Evolutionary conservation across 208 protist genomes (phyloP).

Genomic region (Entamoeba histolytica): DNA sequence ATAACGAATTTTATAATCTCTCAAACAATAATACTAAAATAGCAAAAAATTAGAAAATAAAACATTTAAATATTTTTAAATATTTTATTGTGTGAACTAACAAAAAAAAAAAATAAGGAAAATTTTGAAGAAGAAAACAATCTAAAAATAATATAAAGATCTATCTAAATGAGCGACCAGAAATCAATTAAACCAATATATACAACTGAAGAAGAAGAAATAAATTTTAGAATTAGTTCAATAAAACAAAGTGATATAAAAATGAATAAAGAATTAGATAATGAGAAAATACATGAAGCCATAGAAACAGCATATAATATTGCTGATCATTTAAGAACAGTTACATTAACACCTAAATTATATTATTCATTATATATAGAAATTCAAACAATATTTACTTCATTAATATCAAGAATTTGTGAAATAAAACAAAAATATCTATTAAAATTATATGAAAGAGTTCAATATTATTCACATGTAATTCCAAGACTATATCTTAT

Average conservation of each 20-base stretch:
- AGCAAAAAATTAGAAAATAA: too few relatives aligned
- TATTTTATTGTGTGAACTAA: too few relatives aligned
- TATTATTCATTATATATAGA: conserved; percentile 1
- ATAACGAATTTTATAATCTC: too few relatives aligned
- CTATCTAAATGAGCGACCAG: too few relatives aligned
- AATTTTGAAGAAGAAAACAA: too few relatives aligned
- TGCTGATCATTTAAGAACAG: neutral
- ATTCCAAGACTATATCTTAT: conserved; percentile 19
- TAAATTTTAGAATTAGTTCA: neutral
- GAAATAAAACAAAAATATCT: neutral
- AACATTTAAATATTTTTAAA: too few relatives aligned
- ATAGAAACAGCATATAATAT: neutral
- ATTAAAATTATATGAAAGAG: neutral
- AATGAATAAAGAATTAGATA: neutral
- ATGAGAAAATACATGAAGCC: neutral
- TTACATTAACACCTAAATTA: neutral
- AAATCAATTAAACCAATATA: neutral
- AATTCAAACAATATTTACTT: neutral
- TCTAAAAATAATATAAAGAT: too few relatives aligned
- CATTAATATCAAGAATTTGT: neutral
- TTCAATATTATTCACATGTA: neutral
- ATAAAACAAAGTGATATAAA: neutral
- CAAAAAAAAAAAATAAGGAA: too few relatives aligned
- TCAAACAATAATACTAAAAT: too few relatives aligned
- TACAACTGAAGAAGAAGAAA: neutral